Conservation (phyloP, 2,329 filamentous ascomycete genomes). For the Aspergillus pseudonomiae region DNA sequence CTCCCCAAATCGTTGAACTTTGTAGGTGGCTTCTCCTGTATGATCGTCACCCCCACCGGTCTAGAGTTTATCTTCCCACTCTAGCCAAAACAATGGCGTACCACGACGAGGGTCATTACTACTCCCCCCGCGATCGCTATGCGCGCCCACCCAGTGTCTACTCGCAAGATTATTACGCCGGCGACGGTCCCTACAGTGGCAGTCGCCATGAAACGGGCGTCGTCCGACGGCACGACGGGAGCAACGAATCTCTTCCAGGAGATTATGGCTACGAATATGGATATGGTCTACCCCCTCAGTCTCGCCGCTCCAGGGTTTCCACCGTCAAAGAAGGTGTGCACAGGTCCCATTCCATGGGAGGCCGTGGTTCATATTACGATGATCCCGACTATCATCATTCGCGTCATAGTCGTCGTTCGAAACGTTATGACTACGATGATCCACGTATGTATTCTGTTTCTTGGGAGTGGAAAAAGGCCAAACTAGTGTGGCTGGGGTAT, state of each 20-base stretch:
- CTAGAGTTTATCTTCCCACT: not conserved
- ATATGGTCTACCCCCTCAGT: conserved; percentile 32
- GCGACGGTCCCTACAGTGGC: conserved; percentile 20
- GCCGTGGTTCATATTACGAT: conserved; percentile 39
- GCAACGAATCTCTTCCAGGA: conserved; percentile 72
- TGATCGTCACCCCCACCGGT: conserved; percentile 1
- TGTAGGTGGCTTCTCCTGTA: conserved; percentile 12
- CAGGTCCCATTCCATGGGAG: conserved; percentile 40
- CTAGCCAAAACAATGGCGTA: conserved; percentile 35
- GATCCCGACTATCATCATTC: conserved; percentile 31
- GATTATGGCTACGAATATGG: conserved; percentile 43
- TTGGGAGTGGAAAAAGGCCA: not conserved
- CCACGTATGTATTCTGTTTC: conserved; percentile 34
- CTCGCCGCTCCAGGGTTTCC: conserved; percentile 27
- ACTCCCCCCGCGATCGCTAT: conserved; percentile 35
- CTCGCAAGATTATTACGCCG: conserved; percentile 32
- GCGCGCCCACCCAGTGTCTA: conserved; percentile 29
- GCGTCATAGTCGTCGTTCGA: conserved; percentile 48
- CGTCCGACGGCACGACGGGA: conserved; percentile 60
- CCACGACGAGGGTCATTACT: conserved; percentile 38
- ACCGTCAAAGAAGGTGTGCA: conserved; percentile 40
- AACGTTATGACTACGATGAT: conserved; percentile 54
- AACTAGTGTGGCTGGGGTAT: not conserved
- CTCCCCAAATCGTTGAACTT: not conserved
- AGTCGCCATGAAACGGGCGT: conserved; percentile 20